phyloP scores from a whole-genome alignment of 73 alveolate species.

The Effrenium voratum region DNA sequence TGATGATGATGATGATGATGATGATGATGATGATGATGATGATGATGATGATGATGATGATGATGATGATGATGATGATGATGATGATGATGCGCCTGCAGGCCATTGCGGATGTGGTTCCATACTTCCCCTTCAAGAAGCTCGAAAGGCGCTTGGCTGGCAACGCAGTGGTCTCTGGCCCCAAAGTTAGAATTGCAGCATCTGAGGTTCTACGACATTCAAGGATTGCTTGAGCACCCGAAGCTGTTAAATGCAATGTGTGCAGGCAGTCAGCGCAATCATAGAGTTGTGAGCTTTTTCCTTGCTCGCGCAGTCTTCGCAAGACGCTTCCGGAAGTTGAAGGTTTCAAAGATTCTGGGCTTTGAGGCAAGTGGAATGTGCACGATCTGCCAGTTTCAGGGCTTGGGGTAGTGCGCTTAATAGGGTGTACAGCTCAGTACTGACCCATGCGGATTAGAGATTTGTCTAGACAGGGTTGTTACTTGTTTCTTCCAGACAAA shows the following conservation, averaged over 20 bases:
- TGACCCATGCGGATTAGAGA: too few species aligned
- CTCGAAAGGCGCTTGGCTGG: conserved; percentile 21
- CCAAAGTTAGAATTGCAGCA: background rate
- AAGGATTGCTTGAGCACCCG: conserved; percentile 83
- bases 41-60: too few species aligned
- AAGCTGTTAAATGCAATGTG: conserved; percentile 86
- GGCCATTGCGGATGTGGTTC: conserved; percentile 71
- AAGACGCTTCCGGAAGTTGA: conserved; percentile 77
- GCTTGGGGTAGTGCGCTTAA: too few species aligned
- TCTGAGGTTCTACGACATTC: conserved; percentile 80
- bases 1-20: too few species aligned
- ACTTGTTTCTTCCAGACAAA: background rate
- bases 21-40: too few species aligned
- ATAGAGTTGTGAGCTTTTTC: background rate
- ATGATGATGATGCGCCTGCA: background rate
- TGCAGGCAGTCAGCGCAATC: background rate
- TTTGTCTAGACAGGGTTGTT: background rate
- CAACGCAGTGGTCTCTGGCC: background rate
- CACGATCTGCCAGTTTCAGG: too few species aligned
- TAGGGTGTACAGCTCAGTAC: too few species aligned
- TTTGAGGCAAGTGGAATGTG: conserved; percentile 6
- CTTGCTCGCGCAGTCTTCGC: conserved; percentile 33
- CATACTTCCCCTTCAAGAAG: conserved; percentile 86
- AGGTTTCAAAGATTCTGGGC: conserved; percentile 60
- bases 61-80: too few species aligned